phyloP scores from a whole-genome alignment of 257 asterid species.

The Penstemon davidsonii region DNA sequence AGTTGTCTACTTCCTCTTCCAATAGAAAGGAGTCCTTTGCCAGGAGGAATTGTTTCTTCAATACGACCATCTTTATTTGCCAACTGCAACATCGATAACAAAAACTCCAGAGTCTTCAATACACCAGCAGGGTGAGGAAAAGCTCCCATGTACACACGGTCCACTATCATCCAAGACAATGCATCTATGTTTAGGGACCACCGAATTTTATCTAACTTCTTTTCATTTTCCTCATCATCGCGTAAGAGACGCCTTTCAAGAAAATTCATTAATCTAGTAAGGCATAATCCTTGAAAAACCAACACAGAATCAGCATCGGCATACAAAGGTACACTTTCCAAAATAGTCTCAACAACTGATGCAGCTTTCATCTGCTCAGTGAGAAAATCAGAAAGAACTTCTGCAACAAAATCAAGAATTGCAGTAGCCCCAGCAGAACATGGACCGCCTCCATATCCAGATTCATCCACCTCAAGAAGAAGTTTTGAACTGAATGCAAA shows the following conservation, averaged over 20 bases:
- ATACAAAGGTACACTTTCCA: constrained; percentile 82
- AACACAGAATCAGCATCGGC: constrained; percentile 86
- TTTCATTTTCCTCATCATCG: constrained; percentile 91
- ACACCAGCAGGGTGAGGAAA: constrained; percentile 90
- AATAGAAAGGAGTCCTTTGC: constrained; percentile 84
- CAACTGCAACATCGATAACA: constrained; percentile 93
- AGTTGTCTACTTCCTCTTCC: constrained; percentile 97
- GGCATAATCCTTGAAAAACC: constrained; percentile 94
- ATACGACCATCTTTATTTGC: constrained; percentile 97
- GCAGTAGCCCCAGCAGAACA: constrained; percentile 98
- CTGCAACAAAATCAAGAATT: constrained; percentile 87
- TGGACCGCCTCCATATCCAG: constrained; percentile 98
- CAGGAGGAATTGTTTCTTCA: constrained; percentile 80
- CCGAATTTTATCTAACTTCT: constrained; percentile 78
- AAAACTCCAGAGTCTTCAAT: constrained; percentile 83
- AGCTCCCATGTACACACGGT: constrained; percentile 96
- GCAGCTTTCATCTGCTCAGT: constrained; percentile 88
- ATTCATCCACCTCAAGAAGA: constrained; percentile 91
- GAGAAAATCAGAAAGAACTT: constrained; percentile 79
- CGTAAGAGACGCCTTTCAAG: constrained; percentile 93
- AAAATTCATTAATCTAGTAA: constrained; percentile 88
- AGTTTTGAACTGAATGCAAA: constrained; percentile 59
- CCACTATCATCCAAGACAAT: constrained; percentile 87
- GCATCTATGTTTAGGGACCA: constrained; percentile 92
- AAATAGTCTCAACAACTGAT: constrained; percentile 60